A percentile compares a stretch with the other conserved stretches of the same genome.
Conservation (phyloP, 176 grass and related monocot species). For the Urochloa ruziziensis region DNA sequence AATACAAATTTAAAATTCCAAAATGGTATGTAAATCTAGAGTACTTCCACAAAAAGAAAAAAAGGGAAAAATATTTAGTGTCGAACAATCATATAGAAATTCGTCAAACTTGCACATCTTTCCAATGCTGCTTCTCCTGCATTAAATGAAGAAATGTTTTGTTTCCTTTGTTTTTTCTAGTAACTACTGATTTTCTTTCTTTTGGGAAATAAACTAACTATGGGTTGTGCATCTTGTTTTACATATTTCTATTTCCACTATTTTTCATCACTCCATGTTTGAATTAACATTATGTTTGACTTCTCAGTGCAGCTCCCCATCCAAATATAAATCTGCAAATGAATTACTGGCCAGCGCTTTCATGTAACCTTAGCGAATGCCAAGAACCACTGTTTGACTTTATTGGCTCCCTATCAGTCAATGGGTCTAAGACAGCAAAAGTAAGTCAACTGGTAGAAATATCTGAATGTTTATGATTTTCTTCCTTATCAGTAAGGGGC, state of each 20-base stretch:
- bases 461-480: neutral
- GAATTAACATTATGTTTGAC: slow-evolving; percentile 34
- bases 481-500: neutral
- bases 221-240: neutral
- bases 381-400: slow-evolving; percentile 74
- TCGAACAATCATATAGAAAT: neutral
- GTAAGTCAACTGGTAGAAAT: slow-evolving; percentile 31
- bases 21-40: neutral
- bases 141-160: neutral
- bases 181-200: neutral
- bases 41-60: no score
- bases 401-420: slow-evolving; percentile 61
- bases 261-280: slow-evolving; percentile 10
- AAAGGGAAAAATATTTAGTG: neutral
- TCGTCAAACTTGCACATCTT: neutral
- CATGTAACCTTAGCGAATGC: slow-evolving; percentile 65
- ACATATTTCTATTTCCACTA: neutral
- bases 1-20: neutral
- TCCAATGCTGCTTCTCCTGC: neutral
- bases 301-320: slow-evolving; percentile 74
- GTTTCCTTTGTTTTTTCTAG: neutral
- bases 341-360: slow-evolving; percentile 76
- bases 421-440: slow-evolving; percentile 76
- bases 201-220: neutral
- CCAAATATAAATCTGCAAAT: slow-evolving; percentile 77